Evolutionary conservation across 495 filamentous ascomycete species (phyloP).

Genomic region (Xylaria scruposa): DNA sequence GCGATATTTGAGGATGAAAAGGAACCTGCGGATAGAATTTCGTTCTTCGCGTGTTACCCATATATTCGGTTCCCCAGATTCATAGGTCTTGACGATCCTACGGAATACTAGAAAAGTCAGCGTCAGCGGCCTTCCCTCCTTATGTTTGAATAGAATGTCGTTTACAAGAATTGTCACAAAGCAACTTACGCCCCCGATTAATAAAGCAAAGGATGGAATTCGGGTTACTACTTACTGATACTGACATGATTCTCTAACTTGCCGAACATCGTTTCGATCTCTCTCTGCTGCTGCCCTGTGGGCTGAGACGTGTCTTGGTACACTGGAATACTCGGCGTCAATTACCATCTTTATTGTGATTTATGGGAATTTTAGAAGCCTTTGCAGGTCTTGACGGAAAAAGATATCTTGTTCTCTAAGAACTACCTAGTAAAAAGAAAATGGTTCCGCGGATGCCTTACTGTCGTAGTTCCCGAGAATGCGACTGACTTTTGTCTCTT

Average conservation of each 20-base stretch:
- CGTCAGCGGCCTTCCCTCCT: background rate
- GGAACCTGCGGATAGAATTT: slow-evolving; percentile 57
- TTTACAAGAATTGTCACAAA: background rate
- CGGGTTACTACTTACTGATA: slow-evolving; percentile 12
- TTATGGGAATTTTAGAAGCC: too few species aligned
- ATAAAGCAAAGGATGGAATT: background rate
- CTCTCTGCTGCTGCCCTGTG: slow-evolving; percentile 35
- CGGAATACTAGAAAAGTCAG: slow-evolving; percentile 31
- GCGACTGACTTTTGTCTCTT: slow-evolving; percentile 42
- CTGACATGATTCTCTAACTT: slow-evolving; percentile 43
- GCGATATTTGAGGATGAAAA: slow-evolving; percentile 62
- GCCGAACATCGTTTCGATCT: slow-evolving; percentile 48
- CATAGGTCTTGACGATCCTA: slow-evolving; percentile 43
- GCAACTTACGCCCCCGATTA: background rate
- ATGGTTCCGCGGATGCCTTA: too few species aligned
- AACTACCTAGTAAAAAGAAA: too few species aligned
- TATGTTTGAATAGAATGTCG: background rate
- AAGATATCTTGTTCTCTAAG: too few species aligned
- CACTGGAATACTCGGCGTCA: slow-evolving; percentile 28
- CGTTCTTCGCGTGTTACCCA: slow-evolving; percentile 49
- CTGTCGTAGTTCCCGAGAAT: slow-evolving; percentile 50
- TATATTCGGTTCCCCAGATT: slow-evolving; percentile 33
- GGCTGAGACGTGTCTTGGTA: slow-evolving; percentile 45
- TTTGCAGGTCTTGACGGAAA: too few species aligned
- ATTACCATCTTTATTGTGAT: too few species aligned